Percentiles rank a stretch among this genome's conserved stretches.
These are phyloP conservation scores for Boletellus deceptivus DNA, from an alignment of 1,284 basidiomycete genomes.

Conservation along the genomic window DNA sequence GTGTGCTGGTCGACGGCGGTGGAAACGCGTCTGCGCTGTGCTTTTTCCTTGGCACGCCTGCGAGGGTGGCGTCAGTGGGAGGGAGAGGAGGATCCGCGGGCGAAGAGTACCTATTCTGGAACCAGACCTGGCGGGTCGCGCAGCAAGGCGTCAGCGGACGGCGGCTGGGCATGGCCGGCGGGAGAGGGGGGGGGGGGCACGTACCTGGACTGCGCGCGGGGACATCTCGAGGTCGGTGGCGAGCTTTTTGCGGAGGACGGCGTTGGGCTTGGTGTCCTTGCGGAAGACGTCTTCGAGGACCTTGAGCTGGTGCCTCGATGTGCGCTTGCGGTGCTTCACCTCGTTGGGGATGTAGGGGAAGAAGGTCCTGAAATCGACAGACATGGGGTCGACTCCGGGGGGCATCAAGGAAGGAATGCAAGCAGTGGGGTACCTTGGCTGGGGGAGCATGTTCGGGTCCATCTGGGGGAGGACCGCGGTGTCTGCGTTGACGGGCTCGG, in stretches of 20 bases:
- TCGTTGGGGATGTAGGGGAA: conserved; percentile 85
- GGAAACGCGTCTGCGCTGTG: conserved; percentile 23
- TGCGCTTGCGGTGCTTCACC: conserved; percentile 88
- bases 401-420: conserved; percentile 49
- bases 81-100: background rate
- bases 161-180: too few species aligned
- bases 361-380: conserved; percentile 51
- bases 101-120: conserved; percentile 75
- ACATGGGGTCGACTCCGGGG: conserved; percentile 56
- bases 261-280: conserved; percentile 87
- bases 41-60: conserved; percentile 82
- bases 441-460: conserved; percentile 19
- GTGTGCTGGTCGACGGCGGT: conserved; percentile 16
- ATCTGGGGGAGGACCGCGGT: conserved; percentile 14
- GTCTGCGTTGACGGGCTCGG: conserved; percentile 3
- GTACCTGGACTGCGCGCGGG: conserved; percentile 87
- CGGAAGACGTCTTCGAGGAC: conserved; percentile 85
- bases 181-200: conserved; percentile 27
- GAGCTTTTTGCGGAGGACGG: conserved; percentile 72
- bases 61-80: conserved; percentile 8
- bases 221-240: conserved; percentile 87
- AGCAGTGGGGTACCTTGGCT: conserved; percentile 35
- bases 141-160: conserved; percentile 22
- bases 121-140: conserved; percentile 66
- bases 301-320: conserved; percentile 79